These are phyloP conservation scores for Aspergillus oerlinghausenensis DNA, from an alignment of 2,329 filamentous ascomycete genomes.

Conservation along the genomic window DNA sequence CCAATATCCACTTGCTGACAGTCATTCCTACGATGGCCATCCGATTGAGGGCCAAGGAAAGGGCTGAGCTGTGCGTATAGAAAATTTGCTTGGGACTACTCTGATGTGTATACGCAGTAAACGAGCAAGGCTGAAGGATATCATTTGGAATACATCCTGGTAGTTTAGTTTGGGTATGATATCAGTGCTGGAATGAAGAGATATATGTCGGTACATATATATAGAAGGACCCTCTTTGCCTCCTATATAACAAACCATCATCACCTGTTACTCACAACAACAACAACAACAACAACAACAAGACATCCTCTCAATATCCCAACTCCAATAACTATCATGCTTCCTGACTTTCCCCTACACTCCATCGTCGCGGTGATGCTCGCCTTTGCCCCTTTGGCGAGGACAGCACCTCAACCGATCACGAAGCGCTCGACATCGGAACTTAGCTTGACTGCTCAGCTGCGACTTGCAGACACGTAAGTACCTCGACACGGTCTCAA, in stretches of 20 bases:
- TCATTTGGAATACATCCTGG: conserved; percentile 2
- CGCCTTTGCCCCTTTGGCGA: conserved; percentile 6
- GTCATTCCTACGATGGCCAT: not conserved
- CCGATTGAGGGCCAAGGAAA: not conserved
- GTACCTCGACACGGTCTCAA: not conserved
- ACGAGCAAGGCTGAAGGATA: not conserved
- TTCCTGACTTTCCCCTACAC: conserved; percentile 2
- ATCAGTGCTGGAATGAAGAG: not conserved
- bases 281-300: not conserved
- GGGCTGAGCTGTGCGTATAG: conserved; percentile 12
- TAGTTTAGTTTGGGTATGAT: not conserved
- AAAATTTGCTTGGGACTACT: not conserved
- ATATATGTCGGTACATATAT: conserved; percentile 2
- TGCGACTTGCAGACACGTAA: conserved; percentile 18
- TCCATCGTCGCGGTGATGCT: conserved; percentile 4
- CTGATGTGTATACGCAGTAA: not conserved
- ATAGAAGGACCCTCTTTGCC: conserved; percentile 1
- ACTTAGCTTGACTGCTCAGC: conserved; percentile 16
- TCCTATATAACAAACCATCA: not conserved
- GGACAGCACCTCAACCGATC: conserved; percentile 12
- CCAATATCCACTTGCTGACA: not conserved
- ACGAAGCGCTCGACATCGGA: conserved; percentile 11
- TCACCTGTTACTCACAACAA: not conserved
- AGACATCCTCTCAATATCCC: not conserved
- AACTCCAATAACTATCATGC: conserved; percentile 4